Evolutionary conservation across 2,329 filamentous ascomycete genomes (phyloP).

Genomic region (Incumbomyces delicatus): DNA sequence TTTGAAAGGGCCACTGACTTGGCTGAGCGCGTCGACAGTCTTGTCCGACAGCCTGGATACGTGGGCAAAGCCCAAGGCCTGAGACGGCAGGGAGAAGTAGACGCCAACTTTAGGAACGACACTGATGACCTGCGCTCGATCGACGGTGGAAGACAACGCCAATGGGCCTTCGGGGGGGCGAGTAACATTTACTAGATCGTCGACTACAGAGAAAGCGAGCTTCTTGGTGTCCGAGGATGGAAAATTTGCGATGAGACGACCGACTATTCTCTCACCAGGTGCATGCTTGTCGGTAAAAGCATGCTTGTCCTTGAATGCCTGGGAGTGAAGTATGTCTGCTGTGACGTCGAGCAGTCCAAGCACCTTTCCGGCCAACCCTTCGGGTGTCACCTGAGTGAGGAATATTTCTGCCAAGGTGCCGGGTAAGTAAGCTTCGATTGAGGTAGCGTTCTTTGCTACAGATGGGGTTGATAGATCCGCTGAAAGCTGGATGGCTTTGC

Average conservation of each 20-base stretch:
- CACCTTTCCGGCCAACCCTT: constrained; percentile 78
- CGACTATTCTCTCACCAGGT: constrained; percentile 72
- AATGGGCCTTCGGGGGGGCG: constrained; percentile 43
- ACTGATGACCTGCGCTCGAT: constrained; percentile 70
- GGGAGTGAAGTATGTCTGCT: constrained; percentile 82
- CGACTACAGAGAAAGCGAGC: constrained; percentile 75
- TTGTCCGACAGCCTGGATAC: constrained; percentile 87
- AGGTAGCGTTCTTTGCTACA: constrained; percentile 67
- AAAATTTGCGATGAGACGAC: constrained; percentile 79
- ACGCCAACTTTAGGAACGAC: constrained; percentile 74
- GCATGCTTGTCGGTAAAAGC: constrained; percentile 61
- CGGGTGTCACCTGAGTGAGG: constrained; percentile 61
- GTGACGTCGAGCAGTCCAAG: constrained; percentile 87
- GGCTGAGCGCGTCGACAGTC: constrained; percentile 73
- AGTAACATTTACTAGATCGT: constrained; percentile 66
- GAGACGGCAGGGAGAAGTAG: constrained; percentile 62
- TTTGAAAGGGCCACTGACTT: constrained; percentile 67
- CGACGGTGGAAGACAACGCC: constrained; percentile 57
- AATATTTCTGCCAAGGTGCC: constrained; percentile 84
- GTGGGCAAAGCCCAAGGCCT: constrained; percentile 76
- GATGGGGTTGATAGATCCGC: constrained; percentile 45
- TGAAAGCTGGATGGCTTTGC: constrained; percentile 79
- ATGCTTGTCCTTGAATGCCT: constrained; percentile 59
- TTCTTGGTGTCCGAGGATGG: constrained; percentile 69
- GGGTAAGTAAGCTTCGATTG: constrained; percentile 80